Conservation (phyloP, 2,329 filamentous ascomycete species). For the Polytolypa hystricis region DNA sequence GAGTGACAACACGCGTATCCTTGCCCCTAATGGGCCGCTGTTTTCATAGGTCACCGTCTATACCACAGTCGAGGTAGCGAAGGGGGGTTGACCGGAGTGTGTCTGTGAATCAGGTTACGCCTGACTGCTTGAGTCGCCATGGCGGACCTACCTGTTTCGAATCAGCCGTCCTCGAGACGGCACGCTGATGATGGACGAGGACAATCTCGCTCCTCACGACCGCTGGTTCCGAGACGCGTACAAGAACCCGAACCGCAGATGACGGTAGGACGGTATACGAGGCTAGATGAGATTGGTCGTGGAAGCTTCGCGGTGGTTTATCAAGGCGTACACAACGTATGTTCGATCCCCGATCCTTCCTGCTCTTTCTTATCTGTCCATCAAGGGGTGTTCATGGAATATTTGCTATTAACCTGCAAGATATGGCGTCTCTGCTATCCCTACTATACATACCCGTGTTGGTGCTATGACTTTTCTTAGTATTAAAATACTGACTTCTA, state of each 20-base stretch:
- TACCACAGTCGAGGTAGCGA: conserved; percentile 8
- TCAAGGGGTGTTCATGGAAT: too few relatives aligned
- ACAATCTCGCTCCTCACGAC: conserved; percentile 28
- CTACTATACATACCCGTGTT: too few relatives aligned
- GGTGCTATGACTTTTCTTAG: too few relatives aligned
- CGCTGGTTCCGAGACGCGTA: conserved; percentile 26
- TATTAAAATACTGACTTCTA: conserved; percentile 4
- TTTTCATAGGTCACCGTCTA: conserved; percentile 1
- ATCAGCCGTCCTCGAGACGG: conserved; percentile 7
- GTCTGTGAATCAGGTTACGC: too few relatives aligned
- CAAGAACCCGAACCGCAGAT: conserved; percentile 21
- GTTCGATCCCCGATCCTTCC: too few relatives aligned
- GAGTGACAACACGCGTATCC: too few relatives aligned
- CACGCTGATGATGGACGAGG: conserved; percentile 21
- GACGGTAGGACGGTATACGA: conserved; percentile 63
- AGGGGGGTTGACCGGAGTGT: too few relatives aligned
- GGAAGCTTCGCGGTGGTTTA: conserved; percentile 97
- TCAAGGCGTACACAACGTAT: conserved; percentile 71
- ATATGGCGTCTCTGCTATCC: too few relatives aligned
- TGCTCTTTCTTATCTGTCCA: too few relatives aligned
- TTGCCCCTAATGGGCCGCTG: conserved; percentile 10
- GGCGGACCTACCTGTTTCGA: not conserved
- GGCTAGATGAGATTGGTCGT: conserved; percentile 85
- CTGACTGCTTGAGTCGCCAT: conserved; percentile 2
- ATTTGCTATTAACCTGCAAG: too few relatives aligned